A percentile compares a stretch with the other conserved stretches of the same genome.
These are phyloP conservation scores for Nepenthes gracilis DNA, from an alignment of 148 eudicot species.

Conservation along the genomic window DNA sequence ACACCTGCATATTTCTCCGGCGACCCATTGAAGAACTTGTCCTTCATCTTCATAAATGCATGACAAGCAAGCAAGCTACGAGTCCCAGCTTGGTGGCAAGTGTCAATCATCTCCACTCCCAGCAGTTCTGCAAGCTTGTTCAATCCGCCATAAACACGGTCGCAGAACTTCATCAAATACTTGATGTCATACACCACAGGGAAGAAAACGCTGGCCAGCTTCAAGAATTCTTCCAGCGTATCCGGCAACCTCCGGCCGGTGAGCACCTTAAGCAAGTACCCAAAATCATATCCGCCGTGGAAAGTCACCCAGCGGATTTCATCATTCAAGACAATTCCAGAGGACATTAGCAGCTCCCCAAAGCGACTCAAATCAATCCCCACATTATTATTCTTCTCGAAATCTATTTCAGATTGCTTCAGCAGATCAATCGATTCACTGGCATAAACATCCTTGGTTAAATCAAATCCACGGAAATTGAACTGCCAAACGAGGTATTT, in stretches of 20 bases:
- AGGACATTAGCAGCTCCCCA: not conserved
- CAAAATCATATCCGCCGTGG: constrained; percentile 1
- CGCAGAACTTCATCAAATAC: not conserved
- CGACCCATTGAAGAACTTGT: not conserved
- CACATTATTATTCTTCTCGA: not conserved
- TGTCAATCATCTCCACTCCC: not conserved
- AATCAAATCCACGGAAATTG: not conserved
- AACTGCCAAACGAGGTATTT: no score
- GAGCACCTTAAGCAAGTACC: not conserved
- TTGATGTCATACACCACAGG: not conserved
- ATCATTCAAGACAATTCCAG: not conserved
- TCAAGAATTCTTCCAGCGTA: not conserved
- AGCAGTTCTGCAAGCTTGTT: not conserved
- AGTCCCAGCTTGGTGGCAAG: not conserved
- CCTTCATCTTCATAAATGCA: not conserved
- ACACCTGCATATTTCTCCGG: no score
- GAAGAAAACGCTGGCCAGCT: not conserved
- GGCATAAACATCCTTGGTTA: not conserved
- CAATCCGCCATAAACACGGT: not conserved
- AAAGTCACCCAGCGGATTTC: not conserved
- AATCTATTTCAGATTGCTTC: constrained; percentile 9
- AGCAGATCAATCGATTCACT: not conserved
- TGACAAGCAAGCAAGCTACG: not conserved
- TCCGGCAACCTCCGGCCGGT: not conserved
- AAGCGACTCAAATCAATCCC: not conserved